Conservation (phyloP, 2,329 filamentous ascomycete species). For the Nemania diffusa region DNA sequence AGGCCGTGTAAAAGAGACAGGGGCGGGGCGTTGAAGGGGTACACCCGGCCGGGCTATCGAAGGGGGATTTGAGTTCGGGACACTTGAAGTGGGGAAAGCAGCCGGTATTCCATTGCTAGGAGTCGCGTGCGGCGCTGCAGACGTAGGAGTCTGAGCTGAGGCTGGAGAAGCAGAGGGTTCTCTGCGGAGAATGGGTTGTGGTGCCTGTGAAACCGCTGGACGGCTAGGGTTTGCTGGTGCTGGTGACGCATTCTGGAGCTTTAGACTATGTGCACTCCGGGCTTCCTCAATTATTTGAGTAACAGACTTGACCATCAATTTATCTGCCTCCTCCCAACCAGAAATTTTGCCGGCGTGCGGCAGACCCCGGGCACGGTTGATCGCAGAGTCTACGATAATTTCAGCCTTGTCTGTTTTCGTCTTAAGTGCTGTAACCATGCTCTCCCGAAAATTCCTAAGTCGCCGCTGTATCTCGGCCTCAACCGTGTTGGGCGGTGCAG, state of each 20-base stretch:
- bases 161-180: conserved; percentile 43
- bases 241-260: conserved; percentile 35
- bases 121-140: conserved; percentile 24
- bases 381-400: conserved; percentile 48
- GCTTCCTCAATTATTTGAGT: conserved; percentile 47
- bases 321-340: conserved; percentile 49
- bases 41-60: conserved; percentile 39
- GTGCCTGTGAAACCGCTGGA: conserved; percentile 33
- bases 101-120: conserved; percentile 28
- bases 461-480: conserved; percentile 48
- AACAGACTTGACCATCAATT: conserved; percentile 48
- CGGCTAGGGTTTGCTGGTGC: conserved; percentile 30
- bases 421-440: conserved; percentile 47
- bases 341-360: conserved; percentile 43
- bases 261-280: conserved; percentile 42
- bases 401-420: conserved; percentile 48
- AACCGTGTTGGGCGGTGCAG: conserved; percentile 40
- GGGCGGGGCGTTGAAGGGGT: conserved; percentile 43
- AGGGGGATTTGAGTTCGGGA: conserved; percentile 28
- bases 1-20: conserved; percentile 42
- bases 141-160: conserved; percentile 35
- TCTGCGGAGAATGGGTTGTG: conserved; percentile 34
- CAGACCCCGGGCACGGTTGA: conserved; percentile 48
- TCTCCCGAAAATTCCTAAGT: conserved; percentile 46
- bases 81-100: conserved; percentile 19